Conservation (phyloP, 176 grass and related monocot genomes). For the Urochloa ruziziensis region DNA sequence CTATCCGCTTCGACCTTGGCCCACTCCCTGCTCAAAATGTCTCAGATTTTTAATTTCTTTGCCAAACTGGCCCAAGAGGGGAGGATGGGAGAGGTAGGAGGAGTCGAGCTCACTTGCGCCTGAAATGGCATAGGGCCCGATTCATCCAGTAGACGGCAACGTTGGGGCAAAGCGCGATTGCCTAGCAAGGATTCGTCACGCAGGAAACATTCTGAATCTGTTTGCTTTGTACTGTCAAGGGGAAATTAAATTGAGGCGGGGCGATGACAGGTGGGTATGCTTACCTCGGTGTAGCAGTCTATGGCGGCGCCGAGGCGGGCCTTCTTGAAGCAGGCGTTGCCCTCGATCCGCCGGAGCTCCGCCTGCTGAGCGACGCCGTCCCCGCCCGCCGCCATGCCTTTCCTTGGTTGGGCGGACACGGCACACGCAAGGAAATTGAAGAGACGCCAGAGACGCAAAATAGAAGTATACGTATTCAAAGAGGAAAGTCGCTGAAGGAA, state of each 20-base stretch:
- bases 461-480: background rate
- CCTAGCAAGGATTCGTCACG: constrained; percentile 36
- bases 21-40: constrained; percentile 53
- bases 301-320: constrained; percentile 80
- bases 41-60: background rate
- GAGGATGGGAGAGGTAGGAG: background rate
- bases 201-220: background rate
- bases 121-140: constrained; percentile 66
- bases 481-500: background rate
- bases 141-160: constrained; percentile 85
- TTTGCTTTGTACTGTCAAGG: background rate
- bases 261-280: background rate
- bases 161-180: constrained; percentile 74
- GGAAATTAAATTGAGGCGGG: background rate
- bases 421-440: background rate
- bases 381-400: constrained; percentile 30
- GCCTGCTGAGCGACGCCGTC: constrained; percentile 61
- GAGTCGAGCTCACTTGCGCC: constrained; percentile 51
- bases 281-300: constrained; percentile 92
- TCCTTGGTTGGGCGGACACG: background rate
- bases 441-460: background rate
- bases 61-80: background rate
- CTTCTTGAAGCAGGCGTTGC: constrained; percentile 79
- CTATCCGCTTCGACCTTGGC: constrained; percentile 83
- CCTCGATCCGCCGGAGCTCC: constrained; percentile 74